phyloP scores from a whole-genome alignment of 1,284 basidiomycete species.

The Pseudozyma hubeiensis region DNA sequence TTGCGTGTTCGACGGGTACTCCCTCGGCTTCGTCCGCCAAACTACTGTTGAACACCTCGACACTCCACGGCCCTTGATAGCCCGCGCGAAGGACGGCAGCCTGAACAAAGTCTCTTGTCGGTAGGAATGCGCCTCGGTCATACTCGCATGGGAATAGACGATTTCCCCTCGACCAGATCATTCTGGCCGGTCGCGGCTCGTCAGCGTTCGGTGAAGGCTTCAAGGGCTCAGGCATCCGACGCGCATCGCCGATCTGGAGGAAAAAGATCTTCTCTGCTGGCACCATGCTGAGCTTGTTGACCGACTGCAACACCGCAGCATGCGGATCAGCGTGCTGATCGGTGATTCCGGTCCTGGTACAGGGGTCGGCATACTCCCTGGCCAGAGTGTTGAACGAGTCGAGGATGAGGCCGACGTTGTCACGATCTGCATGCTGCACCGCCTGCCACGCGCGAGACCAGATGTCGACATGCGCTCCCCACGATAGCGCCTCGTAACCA shows the following conservation, averaged over 20 bases:
- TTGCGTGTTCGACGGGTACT: conserved; percentile 63
- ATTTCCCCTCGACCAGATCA: conserved; percentile 68
- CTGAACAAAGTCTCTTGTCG: conserved; percentile 64
- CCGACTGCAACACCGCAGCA: conserved; percentile 48
- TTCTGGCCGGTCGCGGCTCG: conserved; percentile 65
- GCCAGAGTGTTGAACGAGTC: conserved; percentile 70
- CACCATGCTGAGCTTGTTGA: conserved; percentile 32
- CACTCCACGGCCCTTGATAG: conserved; percentile 67
- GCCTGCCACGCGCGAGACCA: conserved; percentile 68
- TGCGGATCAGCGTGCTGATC: conserved; percentile 42
- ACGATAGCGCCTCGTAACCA: conserved; percentile 62
- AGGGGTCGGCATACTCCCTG: conserved; percentile 66
- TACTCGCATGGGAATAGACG: conserved; percentile 69
- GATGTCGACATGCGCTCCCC: conserved; percentile 57
- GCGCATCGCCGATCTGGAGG: conserved; percentile 69
- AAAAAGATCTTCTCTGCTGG: conserved; percentile 66
- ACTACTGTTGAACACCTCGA: conserved; percentile 69
- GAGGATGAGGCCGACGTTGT: conserved; percentile 69
- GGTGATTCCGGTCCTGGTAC: conserved; percentile 51
- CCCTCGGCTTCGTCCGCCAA: conserved; percentile 38
- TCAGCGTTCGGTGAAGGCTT: conserved; percentile 58
- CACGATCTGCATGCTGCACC: conserved; percentile 58
- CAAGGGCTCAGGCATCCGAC: conserved; percentile 46
- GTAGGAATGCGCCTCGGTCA: conserved; percentile 67
- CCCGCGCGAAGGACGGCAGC: conserved; percentile 63